Conservation (phyloP, 352 stramenopile genomes). For the Pythium volutum region DNA sequence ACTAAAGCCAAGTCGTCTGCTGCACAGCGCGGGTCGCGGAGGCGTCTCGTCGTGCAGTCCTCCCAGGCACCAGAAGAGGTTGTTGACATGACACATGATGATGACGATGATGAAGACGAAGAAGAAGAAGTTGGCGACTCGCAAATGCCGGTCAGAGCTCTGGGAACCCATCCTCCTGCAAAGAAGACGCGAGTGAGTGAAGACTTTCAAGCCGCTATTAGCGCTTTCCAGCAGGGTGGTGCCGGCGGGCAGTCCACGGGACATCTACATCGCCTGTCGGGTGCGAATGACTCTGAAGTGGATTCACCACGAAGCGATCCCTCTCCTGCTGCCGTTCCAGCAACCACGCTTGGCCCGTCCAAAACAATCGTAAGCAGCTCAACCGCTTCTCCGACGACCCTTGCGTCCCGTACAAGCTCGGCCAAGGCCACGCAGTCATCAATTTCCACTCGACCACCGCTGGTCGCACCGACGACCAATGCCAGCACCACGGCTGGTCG, state of each 20-base stretch:
- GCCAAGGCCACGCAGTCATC: neutral
- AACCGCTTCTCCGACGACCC: neutral
- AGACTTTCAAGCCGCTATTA: constrained; percentile 50
- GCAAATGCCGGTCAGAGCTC: constrained; percentile 15
- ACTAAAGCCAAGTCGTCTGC: neutral
- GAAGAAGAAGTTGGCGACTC: constrained; percentile 26
- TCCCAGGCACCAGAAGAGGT: constrained; percentile 12
- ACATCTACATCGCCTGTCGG: constrained; percentile 18
- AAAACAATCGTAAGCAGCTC: neutral
- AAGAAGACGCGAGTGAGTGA: constrained; percentile 40
- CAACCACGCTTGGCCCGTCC: neutral
- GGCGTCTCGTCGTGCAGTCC: constrained; percentile 9
- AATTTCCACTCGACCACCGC: neutral
- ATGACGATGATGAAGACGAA: constrained; percentile 20
- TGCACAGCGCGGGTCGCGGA: neutral
- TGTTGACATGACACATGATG: constrained; percentile 24
- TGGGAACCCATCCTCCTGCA: neutral
- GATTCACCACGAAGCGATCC: constrained; percentile 15
- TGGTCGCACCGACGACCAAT: neutral
- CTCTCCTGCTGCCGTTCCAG: neutral
- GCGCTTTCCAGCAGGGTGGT: constrained; percentile 33
- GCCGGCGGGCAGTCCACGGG: neutral
- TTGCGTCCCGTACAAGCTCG: neutral
- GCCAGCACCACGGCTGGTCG: neutral
- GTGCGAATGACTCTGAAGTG: constrained; percentile 8